Base-by-base conservation (phyloP, 208 protist species). In the Leishmania tropica region DNA sequence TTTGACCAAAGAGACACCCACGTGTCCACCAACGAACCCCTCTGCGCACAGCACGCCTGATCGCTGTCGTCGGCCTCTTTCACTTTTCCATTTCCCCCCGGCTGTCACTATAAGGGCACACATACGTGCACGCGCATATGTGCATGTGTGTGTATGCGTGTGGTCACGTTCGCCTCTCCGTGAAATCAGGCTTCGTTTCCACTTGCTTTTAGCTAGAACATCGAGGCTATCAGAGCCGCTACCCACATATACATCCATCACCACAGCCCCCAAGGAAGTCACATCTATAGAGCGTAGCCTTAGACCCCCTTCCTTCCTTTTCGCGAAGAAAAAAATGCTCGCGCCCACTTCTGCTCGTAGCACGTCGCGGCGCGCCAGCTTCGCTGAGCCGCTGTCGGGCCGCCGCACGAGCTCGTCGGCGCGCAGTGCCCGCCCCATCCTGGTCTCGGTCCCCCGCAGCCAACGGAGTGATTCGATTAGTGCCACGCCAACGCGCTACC, bases 381-480 rank as follows among this genome's bases (percentile, higher is more conserved):
- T 79, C 8, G 56, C 73, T 31, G 79, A 78, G 37, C 58, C 79
- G 35, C 68, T 58, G 8, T 83, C 80, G 1, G 80, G 37, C 15
- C 80, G 80, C 64, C 80, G 80, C 64, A 31, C 74, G 2, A 78
- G 71, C 80, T 45, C 54, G 31, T 83, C 64, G 1, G 10, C 68
- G 19, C 68, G 13, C 68, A 53, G 42, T 35, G 73, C 45, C 7
- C 73, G 74, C 47, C 77, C 72, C 53, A 47, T 42, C 60, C 56
- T 51, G 31, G 40, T 35, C 2, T 60, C 67, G 17, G 56, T 21
- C 17, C 79, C 79, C 1, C 60, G 79, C 45, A 83, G 79, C n/a
- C 79, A 83, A 28, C 79, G 79, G 47, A 83, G 79, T 28, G 79
- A 83, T 15, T 88, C 81, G 5, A 45, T 77, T n/a, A 76, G 79